Base-by-base conservation (phyloP, 2,329 filamentous ascomycete species). In the Fusarium fracticaudum region DNA sequence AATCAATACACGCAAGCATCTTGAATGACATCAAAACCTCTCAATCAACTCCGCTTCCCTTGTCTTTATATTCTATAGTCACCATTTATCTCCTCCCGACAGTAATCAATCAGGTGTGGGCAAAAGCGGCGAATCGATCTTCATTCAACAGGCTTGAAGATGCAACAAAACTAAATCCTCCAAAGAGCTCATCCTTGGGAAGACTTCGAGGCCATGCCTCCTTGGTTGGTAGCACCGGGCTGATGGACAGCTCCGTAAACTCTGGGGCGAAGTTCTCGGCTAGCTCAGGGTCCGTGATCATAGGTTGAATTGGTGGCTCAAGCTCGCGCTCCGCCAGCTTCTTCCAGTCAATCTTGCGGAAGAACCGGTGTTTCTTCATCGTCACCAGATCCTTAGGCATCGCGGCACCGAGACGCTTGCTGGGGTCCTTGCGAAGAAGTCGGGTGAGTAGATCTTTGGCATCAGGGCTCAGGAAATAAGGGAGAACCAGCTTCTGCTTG, bases 191-290 rank as follows among this genome's bases (percentile, higher is more conserved):
- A 60, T 91, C 88, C 76, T 87, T 86, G 64, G 82, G 81, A 59
- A 77, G 80, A 35, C 78, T 76, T n/a, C 78, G 74, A 18, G 80
- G 80, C 84, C 85, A 86, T 12, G 81, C 79, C 44, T 87, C 84
- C 75, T 79, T 83, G 72, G 78, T 83, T 17, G 84, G 83, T 61
- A 91, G 80, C 4, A 93, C 87, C 11, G 95, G 94, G 80, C 93
- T 97, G 60, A 98, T 86, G 8, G 94, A 90, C 72, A 98, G 84
- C 63, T 93, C 91, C 0, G 96, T 99, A 81, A 99, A 99, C 80
- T 98, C 95, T n/a, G 87, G 86, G 1, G 93, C 90, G 83, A 99
- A 99, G 84, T 99, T 99, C 88, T 99, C 97, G 1, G 96, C 96
- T 51, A 98, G 87, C 81, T 97, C 95, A 0, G 96, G 96, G 79